A percentile compares a stretch with the other conserved stretches of the same genome.
Evolutionary conservation across 179 eudicot genomes (phyloP).

Genomic region (Silene noctiflora): DNA sequence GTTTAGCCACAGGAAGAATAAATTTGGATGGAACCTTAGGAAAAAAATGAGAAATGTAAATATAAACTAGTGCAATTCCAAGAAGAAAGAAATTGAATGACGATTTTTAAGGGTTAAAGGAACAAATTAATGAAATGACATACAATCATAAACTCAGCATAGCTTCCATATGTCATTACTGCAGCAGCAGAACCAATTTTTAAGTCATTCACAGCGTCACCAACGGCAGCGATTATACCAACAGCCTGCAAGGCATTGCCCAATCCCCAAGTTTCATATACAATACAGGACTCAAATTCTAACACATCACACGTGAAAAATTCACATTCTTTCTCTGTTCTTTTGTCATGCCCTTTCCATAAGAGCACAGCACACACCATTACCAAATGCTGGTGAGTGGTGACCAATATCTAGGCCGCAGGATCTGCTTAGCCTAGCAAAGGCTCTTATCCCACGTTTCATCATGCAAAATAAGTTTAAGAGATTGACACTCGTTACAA

Average conservation of each 20-base stretch:
- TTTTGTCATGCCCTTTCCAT: neutral
- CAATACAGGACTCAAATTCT: slow-evolving; percentile 2
- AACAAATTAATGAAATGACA: slow-evolving; percentile 7
- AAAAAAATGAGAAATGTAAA: slow-evolving; percentile 3
- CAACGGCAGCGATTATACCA: slow-evolving; percentile 84
- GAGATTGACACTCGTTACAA: neutral
- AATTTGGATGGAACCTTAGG: slow-evolving; percentile 73
- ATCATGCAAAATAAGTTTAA: neutral
- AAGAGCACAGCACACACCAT: slow-evolving; percentile 1
- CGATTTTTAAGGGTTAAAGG: slow-evolving; percentile 2
- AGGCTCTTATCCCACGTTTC: neutral
- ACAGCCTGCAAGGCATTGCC: slow-evolving; percentile 61
- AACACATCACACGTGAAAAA: neutral
- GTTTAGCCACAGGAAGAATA: slow-evolving; percentile 90
- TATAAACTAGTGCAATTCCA: neutral
- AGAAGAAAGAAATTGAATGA: slow-evolving; percentile 12
- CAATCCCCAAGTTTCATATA: slow-evolving; percentile 1
- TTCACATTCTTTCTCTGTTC: neutral
- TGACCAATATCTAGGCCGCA: neutral
- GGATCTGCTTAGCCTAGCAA: slow-evolving; percentile 2
- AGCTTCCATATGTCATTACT: slow-evolving; percentile 87
- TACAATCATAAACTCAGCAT: slow-evolving; percentile 87
- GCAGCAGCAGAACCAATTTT: slow-evolving; percentile 89
- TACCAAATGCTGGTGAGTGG: neutral
- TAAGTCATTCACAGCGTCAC: slow-evolving; percentile 61